These are phyloP conservation scores for Trypanosoma conorhini DNA, from an alignment of 208 protist species.

Conservation along the genomic window DNA sequence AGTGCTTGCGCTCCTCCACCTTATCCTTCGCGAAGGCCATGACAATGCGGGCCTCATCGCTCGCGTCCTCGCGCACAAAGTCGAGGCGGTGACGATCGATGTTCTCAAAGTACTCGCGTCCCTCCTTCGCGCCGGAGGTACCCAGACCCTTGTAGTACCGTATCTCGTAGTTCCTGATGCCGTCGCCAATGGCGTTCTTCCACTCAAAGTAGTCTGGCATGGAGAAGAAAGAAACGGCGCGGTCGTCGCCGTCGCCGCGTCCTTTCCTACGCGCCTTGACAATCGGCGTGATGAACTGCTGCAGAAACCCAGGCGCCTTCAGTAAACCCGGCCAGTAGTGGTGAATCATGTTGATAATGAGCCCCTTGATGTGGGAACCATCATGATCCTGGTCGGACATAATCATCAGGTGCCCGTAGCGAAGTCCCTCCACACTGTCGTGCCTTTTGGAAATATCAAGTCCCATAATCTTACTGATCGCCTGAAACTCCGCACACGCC, in stretches of 20 bases:
- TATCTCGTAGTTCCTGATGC: slow-evolving; percentile 93
- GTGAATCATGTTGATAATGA: slow-evolving; percentile 99
- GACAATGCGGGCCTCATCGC: slow-evolving; percentile 96
- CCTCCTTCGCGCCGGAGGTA: slow-evolving; percentile 96
- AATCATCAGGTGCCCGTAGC: slow-evolving; percentile 99
- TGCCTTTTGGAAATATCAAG: slow-evolving; percentile 95
- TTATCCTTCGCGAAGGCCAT: slow-evolving; percentile 99
- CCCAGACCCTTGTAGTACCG: slow-evolving; percentile 99
- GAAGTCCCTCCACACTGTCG: slow-evolving; percentile 82
- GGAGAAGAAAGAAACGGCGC: slow-evolving; percentile 98
- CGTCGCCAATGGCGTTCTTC: slow-evolving; percentile 80
- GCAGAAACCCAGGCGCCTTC: slow-evolving; percentile 96
- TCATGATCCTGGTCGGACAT: slow-evolving; percentile 99
- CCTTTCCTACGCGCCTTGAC: slow-evolving; percentile 97
- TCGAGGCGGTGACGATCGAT: slow-evolving; percentile 96
- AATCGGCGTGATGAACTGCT: slow-evolving; percentile 99
- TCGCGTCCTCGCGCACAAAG: slow-evolving; percentile 89
- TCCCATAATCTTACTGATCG: slow-evolving; percentile 96
- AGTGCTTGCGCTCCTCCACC: slow-evolving; percentile 98
- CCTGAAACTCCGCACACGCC: slow-evolving; percentile 96
- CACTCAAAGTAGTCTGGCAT: slow-evolving; percentile 99
- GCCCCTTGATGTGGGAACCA: slow-evolving; percentile 99
- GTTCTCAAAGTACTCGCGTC: slow-evolving; percentile 99
- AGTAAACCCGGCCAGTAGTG: slow-evolving; percentile 99
- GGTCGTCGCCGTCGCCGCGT: slow-evolving; percentile 44